Evolutionary conservation across 495 filamentous ascomycete genomes (phyloP).

Genomic region (Xylaria bambusicola): DNA sequence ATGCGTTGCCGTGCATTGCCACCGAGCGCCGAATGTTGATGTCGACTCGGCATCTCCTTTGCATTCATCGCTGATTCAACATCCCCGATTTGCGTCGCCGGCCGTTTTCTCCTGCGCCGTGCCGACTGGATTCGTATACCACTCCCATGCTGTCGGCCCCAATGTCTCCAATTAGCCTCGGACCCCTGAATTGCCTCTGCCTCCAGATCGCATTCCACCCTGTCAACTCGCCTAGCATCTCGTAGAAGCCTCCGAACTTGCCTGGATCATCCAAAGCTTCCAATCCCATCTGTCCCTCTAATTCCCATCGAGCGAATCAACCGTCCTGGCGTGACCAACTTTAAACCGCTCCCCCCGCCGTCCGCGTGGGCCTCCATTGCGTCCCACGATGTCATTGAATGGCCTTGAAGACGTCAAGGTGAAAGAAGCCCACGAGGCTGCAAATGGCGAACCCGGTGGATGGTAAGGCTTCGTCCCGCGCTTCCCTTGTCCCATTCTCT

Average conservation of each 20-base stretch:
- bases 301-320: background rate
- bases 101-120: background rate
- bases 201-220: slow-evolving; percentile 25
- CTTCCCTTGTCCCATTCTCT: background rate
- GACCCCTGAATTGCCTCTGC: slow-evolving; percentile 33
- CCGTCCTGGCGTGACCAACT: slow-evolving; percentile 1
- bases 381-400: slow-evolving; percentile 85
- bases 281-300: background rate
- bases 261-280: background rate
- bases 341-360: background rate
- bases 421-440: slow-evolving; percentile 79
- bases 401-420: slow-evolving; percentile 83
- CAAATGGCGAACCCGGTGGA: slow-evolving; percentile 83
- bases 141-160: slow-evolving; percentile 27
- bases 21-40: background rate
- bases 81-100: background rate
- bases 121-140: slow-evolving; percentile 2
- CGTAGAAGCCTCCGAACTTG: background rate
- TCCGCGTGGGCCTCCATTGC: slow-evolving; percentile 12
- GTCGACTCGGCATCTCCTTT: background rate
- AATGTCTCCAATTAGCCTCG: slow-evolving; percentile 32
- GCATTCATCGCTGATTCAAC: background rate
- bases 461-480: slow-evolving; percentile 64
- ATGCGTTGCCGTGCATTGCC: background rate
- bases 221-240: background rate